Evolutionary conservation across 371 early-diverging fungal species (phyloP), one percentile per base, ranked within the genome.

Genomic region (Polyrhizophydium stewartii): DNA sequence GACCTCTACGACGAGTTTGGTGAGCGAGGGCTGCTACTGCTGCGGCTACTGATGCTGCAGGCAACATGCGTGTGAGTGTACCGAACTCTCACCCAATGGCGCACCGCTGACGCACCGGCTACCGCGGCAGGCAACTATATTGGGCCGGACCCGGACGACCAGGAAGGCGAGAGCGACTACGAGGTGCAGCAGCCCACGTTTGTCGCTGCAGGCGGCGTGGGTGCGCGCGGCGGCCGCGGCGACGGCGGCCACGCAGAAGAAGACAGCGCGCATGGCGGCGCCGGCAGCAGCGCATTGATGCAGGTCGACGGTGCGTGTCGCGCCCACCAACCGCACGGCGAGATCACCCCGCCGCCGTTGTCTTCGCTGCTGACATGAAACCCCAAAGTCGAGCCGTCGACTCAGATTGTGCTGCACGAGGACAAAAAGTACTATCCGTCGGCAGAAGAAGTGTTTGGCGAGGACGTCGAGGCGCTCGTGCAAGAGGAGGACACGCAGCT

Each of bases 401-500:
- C 82, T 59, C 89, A 92, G 70, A 84, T 98, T 47, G 91, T 98
- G 0, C 81, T 96, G 50, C 97, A 97, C 66, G 97, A 98, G 71
- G 97, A 98, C 69, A 97, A 97, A 71, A 91, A 92, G 68, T 97
- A 96, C 73, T 98, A 98, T 63, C 96, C 97, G 10, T 87, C 91
- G 25, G 97, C 97, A 2, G 92, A 91, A 73, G 97, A 96, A 68
- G 92, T 98, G n/a, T 98, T 92, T 71, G 98, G 98, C 9, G 83
- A 86, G 28, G 98, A 86, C 22, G 98, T 97, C 19, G 98, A 98
- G 71, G 85, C 91, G 0, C 68, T 98, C 52, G 97, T 97, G 3
- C 93, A 98, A 68, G 97, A 97, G 63, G 97, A 97, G 72, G 98
- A 98, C 73, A 91, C 97, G 2, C 96, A 97, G 70, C 92, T 94